phyloP scores from a whole-genome alignment of 176 grass and related monocot species.

The Triticum timopheevii region DNA sequence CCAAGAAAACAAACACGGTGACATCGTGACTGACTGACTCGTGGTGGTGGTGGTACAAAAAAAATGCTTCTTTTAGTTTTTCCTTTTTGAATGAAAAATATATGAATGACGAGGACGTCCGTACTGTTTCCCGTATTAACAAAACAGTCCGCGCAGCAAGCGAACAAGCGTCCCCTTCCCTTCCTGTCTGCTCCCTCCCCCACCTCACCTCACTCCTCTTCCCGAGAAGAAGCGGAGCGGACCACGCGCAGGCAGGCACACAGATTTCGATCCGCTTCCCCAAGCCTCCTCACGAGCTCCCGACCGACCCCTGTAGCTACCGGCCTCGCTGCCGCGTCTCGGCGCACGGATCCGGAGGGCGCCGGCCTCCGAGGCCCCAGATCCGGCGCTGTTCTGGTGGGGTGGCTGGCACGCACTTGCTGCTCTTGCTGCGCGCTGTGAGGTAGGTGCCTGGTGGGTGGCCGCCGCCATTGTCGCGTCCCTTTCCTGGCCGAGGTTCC shows the following conservation, averaged over 20 bases:
- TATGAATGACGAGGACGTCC: not conserved
- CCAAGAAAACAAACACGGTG: not conserved
- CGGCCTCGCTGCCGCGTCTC: not conserved
- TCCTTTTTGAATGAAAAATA: too few species aligned
- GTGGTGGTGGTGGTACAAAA: not conserved
- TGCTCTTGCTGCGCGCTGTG: not conserved
- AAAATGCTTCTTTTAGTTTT: not conserved
- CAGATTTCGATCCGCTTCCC: conserved; percentile 48
- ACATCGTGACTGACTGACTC: not conserved
- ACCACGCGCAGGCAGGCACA: not conserved
- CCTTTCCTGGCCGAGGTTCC: conserved; percentile 11
- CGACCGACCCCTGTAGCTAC: not conserved
- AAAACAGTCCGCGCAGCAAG: conserved; percentile 6
- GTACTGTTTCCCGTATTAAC: not conserved
- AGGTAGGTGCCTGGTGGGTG: conserved; percentile 7
- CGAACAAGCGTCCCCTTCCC: conserved; percentile 15
- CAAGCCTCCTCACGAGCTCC: not conserved
- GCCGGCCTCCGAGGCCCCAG: conserved; percentile 8
- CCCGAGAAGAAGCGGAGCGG: too few species aligned
- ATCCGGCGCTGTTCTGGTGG: not conserved
- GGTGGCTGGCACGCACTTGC: not conserved
- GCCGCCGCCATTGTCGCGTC: not conserved
- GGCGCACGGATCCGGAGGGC: conserved; percentile 43
- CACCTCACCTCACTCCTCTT: not conserved
- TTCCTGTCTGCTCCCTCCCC: not conserved